phyloP scores from a whole-genome alignment of 2,329 filamentous ascomycete genomes.

The Didymella segeticola region DNA sequence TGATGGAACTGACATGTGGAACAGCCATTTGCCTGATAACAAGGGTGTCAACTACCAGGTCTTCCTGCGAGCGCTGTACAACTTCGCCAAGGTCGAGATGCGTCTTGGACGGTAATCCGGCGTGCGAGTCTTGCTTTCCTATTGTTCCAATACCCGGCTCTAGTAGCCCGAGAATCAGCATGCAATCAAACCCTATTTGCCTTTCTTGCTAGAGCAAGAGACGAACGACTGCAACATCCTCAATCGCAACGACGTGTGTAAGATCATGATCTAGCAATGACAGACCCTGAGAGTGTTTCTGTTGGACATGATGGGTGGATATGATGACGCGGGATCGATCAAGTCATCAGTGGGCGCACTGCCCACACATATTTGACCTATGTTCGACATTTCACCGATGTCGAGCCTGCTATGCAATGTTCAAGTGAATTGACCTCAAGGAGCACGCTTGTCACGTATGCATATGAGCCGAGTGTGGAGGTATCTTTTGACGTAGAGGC shows the following conservation, averaged over 20 bases:
- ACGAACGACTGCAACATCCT: no score
- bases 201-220: no score
- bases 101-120: conserved; percentile 69
- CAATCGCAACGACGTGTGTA: no score
- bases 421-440: no score
- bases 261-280: no score
- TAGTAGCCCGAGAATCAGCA: background rate
- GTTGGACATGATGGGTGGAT: background rate
- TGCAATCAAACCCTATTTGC: no score
- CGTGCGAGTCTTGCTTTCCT: background rate
- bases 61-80: conserved; percentile 83
- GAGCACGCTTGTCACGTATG: conserved; percentile 1
- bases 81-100: conserved; percentile 87
- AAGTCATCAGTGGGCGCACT: no score
- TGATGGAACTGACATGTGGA: conserved; percentile 16
- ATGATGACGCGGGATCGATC: background rate
- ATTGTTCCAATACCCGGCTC: conserved; percentile 26
- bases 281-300: no score
- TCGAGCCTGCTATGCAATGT: no score
- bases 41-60: conserved; percentile 91
- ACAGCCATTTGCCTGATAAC: conserved; percentile 68
- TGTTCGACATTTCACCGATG: no score
- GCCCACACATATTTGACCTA: no score
- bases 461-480: conserved; percentile 21
- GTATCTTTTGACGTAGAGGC: conserved; percentile 41